Percentiles rank a stretch among this genome's conserved stretches.
These are phyloP conservation scores for Penicillium manginii DNA, from an alignment of 495 filamentous ascomycete species.

Conservation along the genomic window DNA sequence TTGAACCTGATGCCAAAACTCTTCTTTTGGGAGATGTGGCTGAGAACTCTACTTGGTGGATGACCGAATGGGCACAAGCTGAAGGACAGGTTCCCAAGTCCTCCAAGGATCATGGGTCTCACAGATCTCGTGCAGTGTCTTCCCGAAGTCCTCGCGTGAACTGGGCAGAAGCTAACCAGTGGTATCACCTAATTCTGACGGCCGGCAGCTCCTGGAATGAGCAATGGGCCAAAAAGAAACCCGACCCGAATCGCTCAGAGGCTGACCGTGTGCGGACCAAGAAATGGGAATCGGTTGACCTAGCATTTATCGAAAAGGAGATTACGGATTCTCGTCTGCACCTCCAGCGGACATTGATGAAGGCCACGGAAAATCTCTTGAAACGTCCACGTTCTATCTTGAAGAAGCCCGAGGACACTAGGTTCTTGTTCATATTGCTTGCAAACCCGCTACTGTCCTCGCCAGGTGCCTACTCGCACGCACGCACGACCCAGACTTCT, in stretches of 20 bases:
- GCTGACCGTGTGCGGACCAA: slow-evolving; percentile 28
- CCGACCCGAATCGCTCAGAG: slow-evolving; percentile 29
- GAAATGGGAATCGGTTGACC: slow-evolving; percentile 37
- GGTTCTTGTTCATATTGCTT: slow-evolving; percentile 83
- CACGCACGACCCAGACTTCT: slow-evolving; percentile 4
- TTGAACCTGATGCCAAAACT: slow-evolving; percentile 74
- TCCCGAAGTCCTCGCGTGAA: slow-evolving; percentile 72
- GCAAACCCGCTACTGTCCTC: slow-evolving; percentile 76
- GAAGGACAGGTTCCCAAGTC: slow-evolving; percentile 28
- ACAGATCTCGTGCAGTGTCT: slow-evolving; percentile 50
- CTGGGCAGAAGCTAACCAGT: slow-evolving; percentile 71
- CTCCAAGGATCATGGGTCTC: slow-evolving; percentile 30
- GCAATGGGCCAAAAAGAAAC: slow-evolving; percentile 49
- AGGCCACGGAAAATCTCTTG: slow-evolving; percentile 81
- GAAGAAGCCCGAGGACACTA: slow-evolving; percentile 67
- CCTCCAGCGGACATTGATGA: slow-evolving; percentile 70
- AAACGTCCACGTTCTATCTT: slow-evolving; percentile 79
- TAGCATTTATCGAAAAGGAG: slow-evolving; percentile 58
- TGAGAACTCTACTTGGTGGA: slow-evolving; percentile 88
- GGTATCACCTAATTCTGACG: slow-evolving; percentile 74
- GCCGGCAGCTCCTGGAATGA: slow-evolving; percentile 64
- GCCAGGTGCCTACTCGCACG: slow-evolving; percentile 16
- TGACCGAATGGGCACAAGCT: slow-evolving; percentile 50
- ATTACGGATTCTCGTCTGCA: slow-evolving; percentile 70
- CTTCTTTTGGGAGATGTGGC: slow-evolving; percentile 78